Evolutionary conservation across 176 grass and related monocot species (phyloP).

Genomic region (Typha latifolia): DNA sequence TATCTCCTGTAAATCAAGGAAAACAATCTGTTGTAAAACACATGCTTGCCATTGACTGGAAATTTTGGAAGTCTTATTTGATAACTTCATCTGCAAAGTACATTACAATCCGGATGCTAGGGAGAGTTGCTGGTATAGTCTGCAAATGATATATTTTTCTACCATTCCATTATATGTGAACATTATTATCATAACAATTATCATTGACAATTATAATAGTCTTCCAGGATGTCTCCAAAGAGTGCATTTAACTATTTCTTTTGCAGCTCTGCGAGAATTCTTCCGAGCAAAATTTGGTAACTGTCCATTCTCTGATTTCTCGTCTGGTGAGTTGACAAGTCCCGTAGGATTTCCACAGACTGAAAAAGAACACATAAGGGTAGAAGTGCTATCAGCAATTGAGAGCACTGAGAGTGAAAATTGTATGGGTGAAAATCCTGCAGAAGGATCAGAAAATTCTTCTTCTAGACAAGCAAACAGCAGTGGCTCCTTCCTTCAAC

Average conservation of each 20-base stretch:
- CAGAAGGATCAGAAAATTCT: conserved; percentile 36
- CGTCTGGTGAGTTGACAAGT: conserved; percentile 57
- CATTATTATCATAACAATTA: too few species aligned
- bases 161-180: too few species aligned
- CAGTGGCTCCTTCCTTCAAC: conserved; percentile 52
- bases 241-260: conserved; percentile 2
- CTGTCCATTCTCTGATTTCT: conserved; percentile 59
- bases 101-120: conserved; percentile 79
- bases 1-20: conserved; percentile 82
- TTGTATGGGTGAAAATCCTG: conserved; percentile 6
- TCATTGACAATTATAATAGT: too few species aligned
- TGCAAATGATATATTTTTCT: background rate
- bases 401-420: conserved; percentile 30
- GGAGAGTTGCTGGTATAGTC: conserved; percentile 68
- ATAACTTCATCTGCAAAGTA: conserved; percentile 65
- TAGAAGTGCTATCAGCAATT: conserved; percentile 44
- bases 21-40: conserved; percentile 90
- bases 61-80: conserved; percentile 87
- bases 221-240: too few species aligned
- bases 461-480: conserved; percentile 36
- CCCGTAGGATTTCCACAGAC: conserved; percentile 35
- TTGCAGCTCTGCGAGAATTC: conserved; percentile 80
- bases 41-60: conserved; percentile 99
- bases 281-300: conserved; percentile 81
- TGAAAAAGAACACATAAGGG: conserved; percentile 30